Base-by-base conservation (phyloP, 1,139 yeast genomes). In the Hansenula lynferdii region DNA sequence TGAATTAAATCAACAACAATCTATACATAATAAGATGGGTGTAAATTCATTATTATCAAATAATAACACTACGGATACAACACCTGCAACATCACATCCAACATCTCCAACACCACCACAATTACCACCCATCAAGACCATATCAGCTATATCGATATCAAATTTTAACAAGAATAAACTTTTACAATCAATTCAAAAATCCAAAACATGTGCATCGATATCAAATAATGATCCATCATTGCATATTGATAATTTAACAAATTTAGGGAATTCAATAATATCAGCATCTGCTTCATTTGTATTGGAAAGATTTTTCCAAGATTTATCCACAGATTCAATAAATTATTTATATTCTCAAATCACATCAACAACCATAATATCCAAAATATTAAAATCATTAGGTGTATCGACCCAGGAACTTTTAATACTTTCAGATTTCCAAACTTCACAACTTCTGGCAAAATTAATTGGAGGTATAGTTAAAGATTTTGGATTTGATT, bases 401-500 rank as follows among this genome's bases (percentile, higher is more conserved):
- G 83, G 77, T 41, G 67, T 70, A 5, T 53, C 57, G 21, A 60
- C 70, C 2, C 54, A 67, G 3, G 69, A 66, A 31, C 65, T 65
- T 2, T 29, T 49, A 54, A 25, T 49, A 15, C 36, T 53, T 16
- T 42, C 35, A 17, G 53, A 49, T 31, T 31, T 28, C 3, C 56
- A 50, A 33, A 51, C 54, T 1, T 42, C 42, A 3, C 51, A 45
- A 31, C 33, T 53, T 6, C 64, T 85, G 34, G 72, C 72, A 48
- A 72, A 81, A 22, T 57, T 83, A 19, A 53, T 85, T 21, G 95
- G 95, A 2, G 78, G 81, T 14, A 75, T 89, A 45, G 72, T 82
- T 28, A 81, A 79, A 50, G 95, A 85, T 58, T 85, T 81, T 62
- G 95, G 95, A 1, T 84, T 85, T 54, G 89, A 85, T 52, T 60